Conservation (phyloP, 345 rosid species). For the Gossypium herbaceum region DNA sequence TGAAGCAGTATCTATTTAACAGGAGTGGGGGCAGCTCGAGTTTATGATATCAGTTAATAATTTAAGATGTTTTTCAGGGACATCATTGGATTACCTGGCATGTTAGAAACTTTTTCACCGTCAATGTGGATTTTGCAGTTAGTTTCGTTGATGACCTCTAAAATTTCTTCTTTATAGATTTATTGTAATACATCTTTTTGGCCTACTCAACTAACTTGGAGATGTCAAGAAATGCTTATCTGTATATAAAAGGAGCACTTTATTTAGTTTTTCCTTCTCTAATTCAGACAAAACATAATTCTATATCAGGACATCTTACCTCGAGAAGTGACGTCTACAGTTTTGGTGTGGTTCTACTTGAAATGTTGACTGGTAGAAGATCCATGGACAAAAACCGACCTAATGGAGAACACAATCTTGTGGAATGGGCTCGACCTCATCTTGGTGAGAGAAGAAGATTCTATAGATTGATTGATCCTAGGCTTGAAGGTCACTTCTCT, state of each 20-base stretch:
- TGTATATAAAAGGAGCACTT: neutral
- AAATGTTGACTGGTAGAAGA: slow-evolving; percentile 71
- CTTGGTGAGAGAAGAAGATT: slow-evolving; percentile 73
- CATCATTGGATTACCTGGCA: neutral
- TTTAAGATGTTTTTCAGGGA: neutral
- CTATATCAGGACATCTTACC: slow-evolving; percentile 63
- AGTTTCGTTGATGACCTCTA: neutral
- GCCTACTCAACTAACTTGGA: neutral
- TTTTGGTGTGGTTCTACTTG: slow-evolving; percentile 77
- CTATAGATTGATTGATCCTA: slow-evolving; percentile 70
- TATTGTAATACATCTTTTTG: neutral
- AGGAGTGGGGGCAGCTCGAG: neutral
- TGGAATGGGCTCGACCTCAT: slow-evolving; percentile 85
- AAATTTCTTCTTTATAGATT: neutral
- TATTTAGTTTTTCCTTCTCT: neutral
- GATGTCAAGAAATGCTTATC: neutral
- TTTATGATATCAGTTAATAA: neutral
- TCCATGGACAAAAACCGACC: slow-evolving; percentile 85
- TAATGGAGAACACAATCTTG: slow-evolving; percentile 72
- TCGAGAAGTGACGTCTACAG: slow-evolving; percentile 84
- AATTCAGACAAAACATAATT: slow-evolving; percentile 8
- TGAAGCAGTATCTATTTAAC: neutral
- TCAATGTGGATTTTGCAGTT: neutral
- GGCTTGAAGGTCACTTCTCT: slow-evolving; percentile 77
- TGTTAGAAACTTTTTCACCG: neutral